Conservation (phyloP, 495 filamentous ascomycete genomes). For the Penicillium pulvis region DNA sequence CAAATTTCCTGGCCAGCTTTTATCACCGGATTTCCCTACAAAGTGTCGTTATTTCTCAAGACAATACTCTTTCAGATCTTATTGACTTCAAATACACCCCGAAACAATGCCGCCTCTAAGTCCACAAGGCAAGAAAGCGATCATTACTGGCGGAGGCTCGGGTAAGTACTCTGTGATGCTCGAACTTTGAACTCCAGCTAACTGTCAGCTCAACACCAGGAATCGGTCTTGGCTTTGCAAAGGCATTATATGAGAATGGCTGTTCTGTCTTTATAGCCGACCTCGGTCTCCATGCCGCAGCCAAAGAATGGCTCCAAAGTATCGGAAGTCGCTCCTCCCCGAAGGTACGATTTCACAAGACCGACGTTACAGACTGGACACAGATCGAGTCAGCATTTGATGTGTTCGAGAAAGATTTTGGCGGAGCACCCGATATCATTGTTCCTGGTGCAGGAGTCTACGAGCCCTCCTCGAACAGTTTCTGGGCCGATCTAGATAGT, state of each 20-base stretch:
- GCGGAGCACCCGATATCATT: not conserved
- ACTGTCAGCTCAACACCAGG: not conserved
- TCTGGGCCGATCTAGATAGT: not conserved
- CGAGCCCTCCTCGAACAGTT: not conserved
- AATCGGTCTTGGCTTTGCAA: not conserved
- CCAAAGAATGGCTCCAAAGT: not conserved
- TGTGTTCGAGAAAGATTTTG: not conserved
- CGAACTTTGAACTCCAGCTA: not conserved
- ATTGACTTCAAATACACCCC: not conserved
- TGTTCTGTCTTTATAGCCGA: not conserved
- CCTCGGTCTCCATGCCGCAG: not conserved
- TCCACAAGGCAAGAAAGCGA: not conserved
- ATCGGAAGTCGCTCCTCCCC: not conserved
- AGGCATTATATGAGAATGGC: not conserved
- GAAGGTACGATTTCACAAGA: not conserved
- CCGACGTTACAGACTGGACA: constrained; percentile 1
- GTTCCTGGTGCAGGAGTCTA: not conserved
- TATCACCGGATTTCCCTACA: no score
- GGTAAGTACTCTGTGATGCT: not conserved
- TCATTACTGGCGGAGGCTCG: constrained; percentile 1
- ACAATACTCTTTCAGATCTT: not conserved
- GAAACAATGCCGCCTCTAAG: not conserved
- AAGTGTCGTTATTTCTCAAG: no score
- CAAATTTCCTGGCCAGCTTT: not conserved
- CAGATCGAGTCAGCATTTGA: constrained; percentile 1